These are phyloP conservation scores for Clavaria fumosa DNA, from an alignment of 768 basidiomycete species.

Conservation along the genomic window DNA sequence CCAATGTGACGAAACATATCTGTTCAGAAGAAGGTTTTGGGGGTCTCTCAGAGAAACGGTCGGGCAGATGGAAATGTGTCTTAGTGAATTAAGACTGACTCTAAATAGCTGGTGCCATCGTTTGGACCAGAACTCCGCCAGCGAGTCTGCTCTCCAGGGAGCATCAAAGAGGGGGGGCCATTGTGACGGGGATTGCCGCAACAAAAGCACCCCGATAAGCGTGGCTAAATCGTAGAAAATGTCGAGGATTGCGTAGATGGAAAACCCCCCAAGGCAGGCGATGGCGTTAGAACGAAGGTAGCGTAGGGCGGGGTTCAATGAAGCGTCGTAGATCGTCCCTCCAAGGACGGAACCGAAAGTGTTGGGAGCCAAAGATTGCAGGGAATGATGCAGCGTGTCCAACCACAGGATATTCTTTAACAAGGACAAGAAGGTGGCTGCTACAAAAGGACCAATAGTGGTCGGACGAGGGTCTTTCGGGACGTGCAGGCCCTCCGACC, in stretches of 20 bases:
- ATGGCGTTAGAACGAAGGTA: slow-evolving; percentile 31
- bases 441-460: slow-evolving; percentile 23
- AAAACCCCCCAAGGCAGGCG: slow-evolving; percentile 26
- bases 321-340: slow-evolving; percentile 28
- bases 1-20: slow-evolving; percentile 37
- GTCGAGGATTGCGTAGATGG: slow-evolving; percentile 32
- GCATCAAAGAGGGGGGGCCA: slow-evolving; percentile 51
- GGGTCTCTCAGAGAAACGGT: no score
- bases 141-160: slow-evolving; percentile 42
- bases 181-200: slow-evolving; percentile 31
- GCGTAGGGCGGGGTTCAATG: slow-evolving; percentile 20
- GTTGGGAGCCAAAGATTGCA: slow-evolving; percentile 31
- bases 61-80: no score
- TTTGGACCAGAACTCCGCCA: slow-evolving; percentile 45
- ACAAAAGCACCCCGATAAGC: slow-evolving; percentile 28
- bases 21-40: no score
- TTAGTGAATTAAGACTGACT: no score
- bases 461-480: slow-evolving; percentile 27
- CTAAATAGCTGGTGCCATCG: slow-evolving; percentile 63
- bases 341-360: slow-evolving; percentile 26
- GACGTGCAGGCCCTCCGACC: slow-evolving; percentile 30
- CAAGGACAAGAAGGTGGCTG: slow-evolving; percentile 20
- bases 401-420: slow-evolving; percentile 24
- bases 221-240: slow-evolving; percentile 26
- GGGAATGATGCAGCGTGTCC: slow-evolving; percentile 29